These are phyloP conservation scores for Eucalyptus pumila DNA, from an alignment of 345 rosid genomes.

Conservation along the genomic window DNA sequence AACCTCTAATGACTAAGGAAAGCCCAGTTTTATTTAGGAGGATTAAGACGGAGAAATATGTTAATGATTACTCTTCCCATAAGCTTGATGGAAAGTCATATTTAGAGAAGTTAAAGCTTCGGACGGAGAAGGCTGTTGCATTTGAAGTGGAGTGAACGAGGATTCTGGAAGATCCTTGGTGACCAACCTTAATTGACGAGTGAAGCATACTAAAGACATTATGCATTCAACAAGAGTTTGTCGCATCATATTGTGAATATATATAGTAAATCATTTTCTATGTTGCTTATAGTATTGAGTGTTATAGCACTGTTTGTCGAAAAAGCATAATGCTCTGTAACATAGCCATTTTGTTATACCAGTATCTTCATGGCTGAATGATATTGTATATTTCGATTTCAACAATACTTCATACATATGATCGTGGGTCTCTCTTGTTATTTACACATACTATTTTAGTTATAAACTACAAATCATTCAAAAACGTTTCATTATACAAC, in stretches of 20 bases:
- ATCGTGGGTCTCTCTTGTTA: neutral
- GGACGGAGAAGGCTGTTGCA: neutral
- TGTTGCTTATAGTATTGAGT: neutral
- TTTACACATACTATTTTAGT: neutral
- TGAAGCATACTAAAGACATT: neutral
- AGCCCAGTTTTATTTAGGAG: conserved; percentile 1
- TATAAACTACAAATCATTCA: neutral
- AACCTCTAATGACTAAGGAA: neutral
- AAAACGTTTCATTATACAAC: neutral
- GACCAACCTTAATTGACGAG: neutral
- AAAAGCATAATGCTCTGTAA: neutral
- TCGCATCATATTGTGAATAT: neutral
- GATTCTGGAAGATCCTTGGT: neutral
- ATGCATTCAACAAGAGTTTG: neutral
- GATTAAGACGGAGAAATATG: neutral
- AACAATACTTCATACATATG: neutral
- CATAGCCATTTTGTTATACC: neutral
- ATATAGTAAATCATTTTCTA: neutral
- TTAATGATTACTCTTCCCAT: neutral
- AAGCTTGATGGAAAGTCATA: neutral
- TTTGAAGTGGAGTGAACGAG: neutral
- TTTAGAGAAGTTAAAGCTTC: neutral
- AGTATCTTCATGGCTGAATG: neutral
- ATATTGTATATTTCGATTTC: neutral
- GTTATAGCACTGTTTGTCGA: neutral